Base-by-base conservation (phyloP, 805 yeast genomes). In the Jamesozyma gamospora region DNA sequence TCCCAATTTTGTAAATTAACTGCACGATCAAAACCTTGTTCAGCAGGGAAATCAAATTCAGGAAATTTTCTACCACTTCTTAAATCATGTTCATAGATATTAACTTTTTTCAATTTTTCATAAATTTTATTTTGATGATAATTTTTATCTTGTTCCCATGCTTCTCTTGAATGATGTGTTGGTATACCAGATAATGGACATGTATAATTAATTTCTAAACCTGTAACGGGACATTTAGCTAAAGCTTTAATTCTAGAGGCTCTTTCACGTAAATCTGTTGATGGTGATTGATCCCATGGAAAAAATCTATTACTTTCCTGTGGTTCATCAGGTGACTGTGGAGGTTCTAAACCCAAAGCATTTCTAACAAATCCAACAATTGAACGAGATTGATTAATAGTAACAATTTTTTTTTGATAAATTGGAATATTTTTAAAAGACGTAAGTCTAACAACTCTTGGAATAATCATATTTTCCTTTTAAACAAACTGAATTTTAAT, bases 161-260 rank as follows among this genome's bases (percentile, higher is more conserved):
- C 96, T 49, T 82, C 87, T 55, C 71, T 71, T 14, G 86, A 79
- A 56, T 85, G 94, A 60, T 92, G 99, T 2, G 99, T 92, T 21
- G 99, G 99, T 39, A 92, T 87, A 5, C 99, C 99, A 7, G 95
- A 83, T 41, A 74, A 66, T 2, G 98, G 98, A 65, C 97, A 92
- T 2, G 92, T 86, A 60, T 71, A 92, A 49, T 79, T 71, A 43
- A 92, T 85, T 34, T 82, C 82, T 47, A 78, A 74, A n/a, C 77
- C 71, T 0, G 97, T 90, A 12, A 88, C 92, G 0, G 96, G 97
- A 60, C 97, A 90, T 53, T 74, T 74, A 11, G 95, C 96, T 44
- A 79, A 70, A 4, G 95, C 82, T 56, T 90, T 75, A 48, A 92
- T 92, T 43, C 80, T 76, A 17, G 95, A 96, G 1, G 97, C 96